Evolutionary conservation across 73 alveolate species (phyloP).

Genomic region (Symbiodinium natans): DNA sequence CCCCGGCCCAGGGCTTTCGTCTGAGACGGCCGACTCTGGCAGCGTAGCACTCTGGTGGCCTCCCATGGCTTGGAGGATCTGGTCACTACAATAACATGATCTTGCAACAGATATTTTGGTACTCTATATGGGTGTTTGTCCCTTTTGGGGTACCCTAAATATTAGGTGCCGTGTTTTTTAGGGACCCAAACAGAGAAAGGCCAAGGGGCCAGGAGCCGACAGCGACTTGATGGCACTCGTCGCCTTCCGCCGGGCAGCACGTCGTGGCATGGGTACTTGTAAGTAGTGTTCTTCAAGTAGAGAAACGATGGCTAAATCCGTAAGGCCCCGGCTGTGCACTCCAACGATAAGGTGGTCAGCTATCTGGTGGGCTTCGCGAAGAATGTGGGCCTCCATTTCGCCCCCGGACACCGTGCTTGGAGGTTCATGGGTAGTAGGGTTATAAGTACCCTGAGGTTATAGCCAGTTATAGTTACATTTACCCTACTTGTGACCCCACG

Average conservation of each 20-base stretch:
- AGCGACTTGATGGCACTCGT: constrained; percentile 62
- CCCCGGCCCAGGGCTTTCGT: constrained; percentile 39
- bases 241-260: neutral
- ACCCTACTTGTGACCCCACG: no score
- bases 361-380: constrained; percentile 28
- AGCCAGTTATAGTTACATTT: no score
- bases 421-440: neutral
- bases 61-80: no score
- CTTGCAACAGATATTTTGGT: no score
- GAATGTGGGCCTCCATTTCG: constrained; percentile 71
- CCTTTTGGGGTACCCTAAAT: no score
- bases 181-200: no score
- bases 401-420: neutral
- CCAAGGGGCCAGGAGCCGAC: constrained; percentile 79
- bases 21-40: constrained; percentile 53
- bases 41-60: constrained; percentile 80
- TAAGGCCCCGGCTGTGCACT: constrained; percentile 36
- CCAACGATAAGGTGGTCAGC: constrained; percentile 88
- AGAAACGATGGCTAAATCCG: no score
- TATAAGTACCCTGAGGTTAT: no score
- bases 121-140: no score
- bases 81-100: no score
- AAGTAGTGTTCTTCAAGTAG: neutral
- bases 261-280: neutral
- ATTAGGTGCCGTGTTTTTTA: no score